phyloP scores from a whole-genome alignment of 805 yeast species.

The Starmerella bacillaris region DNA sequence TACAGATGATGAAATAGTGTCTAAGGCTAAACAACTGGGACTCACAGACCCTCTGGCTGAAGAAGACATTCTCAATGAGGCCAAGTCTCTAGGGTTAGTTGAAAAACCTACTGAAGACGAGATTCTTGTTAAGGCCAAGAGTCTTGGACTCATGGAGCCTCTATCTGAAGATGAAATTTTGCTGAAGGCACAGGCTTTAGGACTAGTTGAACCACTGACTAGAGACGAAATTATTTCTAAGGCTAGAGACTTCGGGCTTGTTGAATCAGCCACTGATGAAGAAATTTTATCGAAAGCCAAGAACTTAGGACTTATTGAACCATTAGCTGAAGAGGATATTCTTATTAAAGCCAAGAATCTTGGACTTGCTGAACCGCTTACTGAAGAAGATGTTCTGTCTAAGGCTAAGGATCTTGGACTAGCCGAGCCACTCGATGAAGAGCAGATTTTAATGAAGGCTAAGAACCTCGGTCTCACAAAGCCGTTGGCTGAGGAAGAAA shows the following conservation, averaged over 20 bases:
- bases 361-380: slow-evolving; percentile 13
- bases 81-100: slow-evolving; percentile 14
- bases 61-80: slow-evolving; percentile 6
- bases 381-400: slow-evolving; percentile 5
- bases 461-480: slow-evolving; percentile 47
- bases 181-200: slow-evolving; percentile 1
- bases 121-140: slow-evolving; percentile 9
- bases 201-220: slow-evolving; percentile 2
- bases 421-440: slow-evolving; percentile 6
- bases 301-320: slow-evolving; percentile 31
- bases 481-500: slow-evolving; percentile 5
- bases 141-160: slow-evolving; percentile 15
- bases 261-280: slow-evolving; percentile 27
- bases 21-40: slow-evolving; percentile 4
- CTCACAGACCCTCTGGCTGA: slow-evolving; percentile 6
- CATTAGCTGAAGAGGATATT: slow-evolving; percentile 8
- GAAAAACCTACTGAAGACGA: slow-evolving; percentile 4
- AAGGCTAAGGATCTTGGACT: slow-evolving; percentile 10
- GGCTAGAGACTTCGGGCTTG: slow-evolving; percentile 3
- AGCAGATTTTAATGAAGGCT: slow-evolving; percentile 1
- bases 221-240: slow-evolving; percentile 2
- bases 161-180: slow-evolving; percentile 1
- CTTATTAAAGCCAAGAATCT: slow-evolving; percentile 10
- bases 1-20: slow-evolving; percentile 3
- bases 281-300: slow-evolving; percentile 2